Conservation (phyloP, 768 basidiomycete species). For the Lactarius deliciosus region DNA sequence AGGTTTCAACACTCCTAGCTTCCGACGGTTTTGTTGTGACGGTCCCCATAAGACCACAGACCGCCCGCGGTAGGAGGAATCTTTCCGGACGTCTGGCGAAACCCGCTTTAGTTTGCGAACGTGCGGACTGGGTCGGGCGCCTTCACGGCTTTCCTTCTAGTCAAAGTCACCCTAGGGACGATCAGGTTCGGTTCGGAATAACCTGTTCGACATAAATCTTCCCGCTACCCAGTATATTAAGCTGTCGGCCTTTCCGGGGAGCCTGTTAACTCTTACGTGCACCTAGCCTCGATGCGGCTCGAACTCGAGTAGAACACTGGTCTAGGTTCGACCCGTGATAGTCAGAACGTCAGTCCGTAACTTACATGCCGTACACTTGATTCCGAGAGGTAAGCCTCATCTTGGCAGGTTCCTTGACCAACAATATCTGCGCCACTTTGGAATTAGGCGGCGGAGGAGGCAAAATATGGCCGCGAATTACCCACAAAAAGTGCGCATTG, state of each 20-base stretch:
- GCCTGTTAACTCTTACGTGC: background rate
- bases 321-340: background rate
- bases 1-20: background rate
- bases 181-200: background rate
- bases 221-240: background rate
- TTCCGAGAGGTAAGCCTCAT: background rate
- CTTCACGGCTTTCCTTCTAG: background rate
- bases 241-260: background rate
- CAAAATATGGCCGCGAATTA: conserved; percentile 1
- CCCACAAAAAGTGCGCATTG: background rate
- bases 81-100: background rate
- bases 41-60: background rate
- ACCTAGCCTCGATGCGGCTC: background rate
- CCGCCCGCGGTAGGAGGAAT: conserved; percentile 1
- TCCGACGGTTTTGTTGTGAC: background rate
- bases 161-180: background rate
- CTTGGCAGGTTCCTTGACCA: background rate
- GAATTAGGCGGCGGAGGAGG: background rate
- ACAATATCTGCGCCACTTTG: background rate
- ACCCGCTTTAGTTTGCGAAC: background rate
- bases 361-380: background rate
- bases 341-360: background rate
- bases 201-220: background rate
- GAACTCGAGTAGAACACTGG: background rate
- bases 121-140: background rate